These are phyloP conservation scores for Brassica balearica DNA, from an alignment of 441 rosid species.

Conservation along the genomic window DNA sequence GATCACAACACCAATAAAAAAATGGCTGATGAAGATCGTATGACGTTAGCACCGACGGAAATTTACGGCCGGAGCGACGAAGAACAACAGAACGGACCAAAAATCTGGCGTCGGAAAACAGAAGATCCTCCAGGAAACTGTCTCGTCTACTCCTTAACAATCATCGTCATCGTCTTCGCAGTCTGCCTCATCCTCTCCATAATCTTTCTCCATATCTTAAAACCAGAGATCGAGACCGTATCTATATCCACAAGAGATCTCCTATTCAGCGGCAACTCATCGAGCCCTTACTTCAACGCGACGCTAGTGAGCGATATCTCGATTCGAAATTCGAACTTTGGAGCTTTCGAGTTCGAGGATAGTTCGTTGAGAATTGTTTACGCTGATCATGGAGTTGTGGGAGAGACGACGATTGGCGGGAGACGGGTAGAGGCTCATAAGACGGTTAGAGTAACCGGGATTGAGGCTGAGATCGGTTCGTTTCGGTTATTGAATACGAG, in stretches of 20 bases:
- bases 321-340: slow-evolving; percentile 63
- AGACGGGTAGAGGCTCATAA: slow-evolving; percentile 53
- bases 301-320: slow-evolving; percentile 49
- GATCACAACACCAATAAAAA: neutral
- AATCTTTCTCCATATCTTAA: slow-evolving; percentile 42
- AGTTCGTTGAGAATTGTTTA: slow-evolving; percentile 46
- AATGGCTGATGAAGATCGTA: slow-evolving; percentile 46
- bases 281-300: slow-evolving; percentile 46
- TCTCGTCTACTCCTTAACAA: slow-evolving; percentile 46
- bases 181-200: slow-evolving; percentile 42
- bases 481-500: neutral
- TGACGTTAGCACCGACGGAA: slow-evolving; percentile 43
- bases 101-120: slow-evolving; percentile 18
- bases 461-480: slow-evolving; percentile 47
- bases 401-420: slow-evolving; percentile 39
- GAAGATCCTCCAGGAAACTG: slow-evolving; percentile 49
- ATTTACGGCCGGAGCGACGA: slow-evolving; percentile 49
- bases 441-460: slow-evolving; percentile 42
- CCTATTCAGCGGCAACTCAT: slow-evolving; percentile 11
- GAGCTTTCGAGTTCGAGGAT: slow-evolving; percentile 51
- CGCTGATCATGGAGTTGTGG: slow-evolving; percentile 44
- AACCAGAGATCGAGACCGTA: slow-evolving; percentile 43
- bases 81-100: slow-evolving; percentile 22
- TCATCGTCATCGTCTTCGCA: slow-evolving; percentile 46
- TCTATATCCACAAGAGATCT: slow-evolving; percentile 38